A percentile compares a stretch with the other conserved stretches of the same genome.
These are phyloP conservation scores for Colletotrichum sp. DNA, from an alignment of 2,329 filamentous ascomycete genomes.

Conservation along the genomic window DNA sequence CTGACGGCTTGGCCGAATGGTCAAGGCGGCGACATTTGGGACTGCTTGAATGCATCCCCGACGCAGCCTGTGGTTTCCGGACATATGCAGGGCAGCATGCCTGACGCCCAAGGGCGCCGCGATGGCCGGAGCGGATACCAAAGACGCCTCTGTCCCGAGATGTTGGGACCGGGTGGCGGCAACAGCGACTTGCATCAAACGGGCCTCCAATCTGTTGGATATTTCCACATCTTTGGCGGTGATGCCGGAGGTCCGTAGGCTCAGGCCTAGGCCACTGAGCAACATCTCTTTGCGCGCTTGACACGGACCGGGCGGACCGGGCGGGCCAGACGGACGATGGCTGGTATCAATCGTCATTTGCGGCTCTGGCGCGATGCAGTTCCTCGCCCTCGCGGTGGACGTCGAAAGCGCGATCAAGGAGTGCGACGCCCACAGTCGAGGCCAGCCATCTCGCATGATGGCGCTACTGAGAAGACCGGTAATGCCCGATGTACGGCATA, in stretches of 20 bases:
- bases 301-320: conserved; percentile 2
- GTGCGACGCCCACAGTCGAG: background rate
- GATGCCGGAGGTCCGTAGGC: background rate
- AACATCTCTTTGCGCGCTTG: background rate
- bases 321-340: background rate
- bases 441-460: background rate
- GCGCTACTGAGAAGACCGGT: background rate
- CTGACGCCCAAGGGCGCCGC: background rate
- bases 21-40: background rate
- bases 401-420: background rate
- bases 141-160: background rate
- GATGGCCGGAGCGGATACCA: background rate
- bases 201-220: background rate
- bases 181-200: background rate
- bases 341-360: background rate
- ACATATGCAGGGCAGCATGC: background rate
- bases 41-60: background rate
- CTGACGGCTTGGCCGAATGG: background rate
- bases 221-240: background rate
- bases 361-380: background rate
- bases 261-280: background rate
- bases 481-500: background rate
- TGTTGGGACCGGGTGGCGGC: background rate
- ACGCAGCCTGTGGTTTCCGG: background rate
- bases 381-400: background rate